Evolutionary conservation across 768 basidiomycete species (phyloP), one percentile per base, ranked within the genome.

Genomic region (Udeniomyces megalosporus): DNA sequence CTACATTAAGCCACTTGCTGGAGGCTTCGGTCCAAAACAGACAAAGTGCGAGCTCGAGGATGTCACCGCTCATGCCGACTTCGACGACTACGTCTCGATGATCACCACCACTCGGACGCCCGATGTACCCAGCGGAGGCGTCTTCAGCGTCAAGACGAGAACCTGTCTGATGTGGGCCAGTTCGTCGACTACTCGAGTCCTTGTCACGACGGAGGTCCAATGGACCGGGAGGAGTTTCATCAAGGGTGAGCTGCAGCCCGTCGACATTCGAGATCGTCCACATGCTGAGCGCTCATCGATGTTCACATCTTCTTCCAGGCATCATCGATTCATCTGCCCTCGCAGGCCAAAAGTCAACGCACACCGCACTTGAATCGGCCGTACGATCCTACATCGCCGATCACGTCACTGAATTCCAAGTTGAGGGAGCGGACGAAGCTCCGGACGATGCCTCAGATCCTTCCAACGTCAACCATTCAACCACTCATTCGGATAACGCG

Each of bases 191-290:
- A 85, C 86, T 6, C 82, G 79, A 62, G 82, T 99, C 15, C 66
- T 91, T 12, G 88, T 97, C 3, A 91, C 88, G 46, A 89, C 86
- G 4, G 81, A 85, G 66, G 88, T 97, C 1, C 92, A 96, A 64
- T 99, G 93, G 91, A 88, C 88, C 0, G 92, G 92, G 48, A 80
- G 90, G 68, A 92, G 88, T 75, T 97, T 96, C 75, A 91, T 99
- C 74, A 93, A 88, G 75, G 85, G 91, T 90, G 61, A 67, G 76
- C 66, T 24, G 31, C 38, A n/a, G n/a, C n/a, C n/a, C n/a, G n/a
- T n/a, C n/a, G n/a, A n/a, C n/a, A n/a, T n/a, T n/a, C n/a, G n/a
- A n/a, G n/a, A n/a, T n/a, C n/a, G n/a, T n/a, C n/a, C n/a, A n/a
- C n/a, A n/a, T n/a, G n/a, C n/a, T n/a, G n/a, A n/a, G n/a, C n/a